Evolutionary conservation across 139 green algal genomes (phyloP).

Genomic region (Chlorella sp.): DNA sequence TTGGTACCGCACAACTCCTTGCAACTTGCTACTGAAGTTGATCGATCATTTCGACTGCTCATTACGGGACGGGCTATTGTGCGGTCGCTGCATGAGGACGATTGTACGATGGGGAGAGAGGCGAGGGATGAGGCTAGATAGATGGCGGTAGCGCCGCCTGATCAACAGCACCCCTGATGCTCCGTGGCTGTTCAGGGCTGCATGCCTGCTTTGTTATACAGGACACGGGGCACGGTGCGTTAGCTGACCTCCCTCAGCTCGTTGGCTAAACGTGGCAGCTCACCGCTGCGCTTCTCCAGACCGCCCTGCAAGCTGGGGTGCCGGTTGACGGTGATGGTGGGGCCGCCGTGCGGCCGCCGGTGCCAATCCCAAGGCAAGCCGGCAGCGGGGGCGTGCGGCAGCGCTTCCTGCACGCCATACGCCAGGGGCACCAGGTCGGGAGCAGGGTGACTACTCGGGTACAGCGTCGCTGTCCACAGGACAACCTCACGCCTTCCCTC

Average conservation of each 20-base stretch:
- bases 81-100: too few relatives aligned
- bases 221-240: too few relatives aligned
- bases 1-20: too few relatives aligned
- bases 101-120: too few relatives aligned
- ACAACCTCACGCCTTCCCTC: background rate
- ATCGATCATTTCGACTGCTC: too few relatives aligned
- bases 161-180: too few relatives aligned
- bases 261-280: background rate
- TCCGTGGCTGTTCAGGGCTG: too few relatives aligned
- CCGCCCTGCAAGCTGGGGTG: background rate
- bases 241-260: background rate
- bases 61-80: too few relatives aligned
- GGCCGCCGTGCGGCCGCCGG: background rate
- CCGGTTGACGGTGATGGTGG: background rate
- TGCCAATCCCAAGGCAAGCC: slow-evolving; percentile 29
- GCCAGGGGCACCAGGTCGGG: background rate
- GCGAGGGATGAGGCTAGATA: too few relatives aligned
- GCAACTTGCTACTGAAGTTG: too few relatives aligned
- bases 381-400: background rate
- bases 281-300: slow-evolving; percentile 10
- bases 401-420: background rate
- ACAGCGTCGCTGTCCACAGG: background rate
- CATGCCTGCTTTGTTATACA: too few relatives aligned
- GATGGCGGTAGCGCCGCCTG: too few relatives aligned
- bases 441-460: background rate